Evolutionary conservation across 2,329 filamentous ascomycete species (phyloP).

Genomic region (Thermoascus crustaceus): DNA sequence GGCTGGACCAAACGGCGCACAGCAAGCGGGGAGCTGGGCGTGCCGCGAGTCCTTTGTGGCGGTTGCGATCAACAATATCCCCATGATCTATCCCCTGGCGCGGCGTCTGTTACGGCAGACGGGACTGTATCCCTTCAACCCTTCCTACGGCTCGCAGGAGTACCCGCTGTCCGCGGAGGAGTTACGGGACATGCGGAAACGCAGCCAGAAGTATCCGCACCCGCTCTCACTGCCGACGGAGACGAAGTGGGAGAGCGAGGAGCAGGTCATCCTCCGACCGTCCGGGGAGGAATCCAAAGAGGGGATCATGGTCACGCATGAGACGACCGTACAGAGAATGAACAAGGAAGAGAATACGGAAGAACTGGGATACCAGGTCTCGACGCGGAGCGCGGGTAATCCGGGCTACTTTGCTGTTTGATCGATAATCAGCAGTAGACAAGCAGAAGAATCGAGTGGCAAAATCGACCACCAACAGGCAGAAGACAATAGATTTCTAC

Average conservation of each 20-base stretch:
- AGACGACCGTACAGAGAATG: conserved; percentile 25
- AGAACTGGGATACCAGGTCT: too few relatives aligned
- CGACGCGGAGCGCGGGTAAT: too few relatives aligned
- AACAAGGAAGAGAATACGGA: too few relatives aligned
- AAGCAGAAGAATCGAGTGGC: too few relatives aligned
- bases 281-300: conserved; percentile 10
- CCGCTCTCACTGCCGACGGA: conserved; percentile 23
- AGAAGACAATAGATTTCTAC: too few relatives aligned
- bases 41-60: conserved; percentile 40
- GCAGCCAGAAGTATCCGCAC: conserved; percentile 23
- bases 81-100: conserved; percentile 35
- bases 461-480: too few relatives aligned
- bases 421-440: too few relatives aligned
- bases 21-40: conserved; percentile 38
- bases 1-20: conserved; percentile 31
- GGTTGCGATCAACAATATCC: conserved; percentile 36
- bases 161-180: conserved; percentile 18
- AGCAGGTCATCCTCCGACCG: conserved; percentile 16
- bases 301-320: conserved; percentile 24
- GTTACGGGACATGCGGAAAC: conserved; percentile 7
- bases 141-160: conserved; percentile 13
- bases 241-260: conserved; percentile 25
- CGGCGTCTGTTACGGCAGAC: conserved; percentile 20
- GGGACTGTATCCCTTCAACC: conserved; percentile 16
- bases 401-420: too few relatives aligned